These are phyloP conservation scores for Russula abietina DNA, from an alignment of 768 basidiomycete genomes.

Conservation along the genomic window DNA sequence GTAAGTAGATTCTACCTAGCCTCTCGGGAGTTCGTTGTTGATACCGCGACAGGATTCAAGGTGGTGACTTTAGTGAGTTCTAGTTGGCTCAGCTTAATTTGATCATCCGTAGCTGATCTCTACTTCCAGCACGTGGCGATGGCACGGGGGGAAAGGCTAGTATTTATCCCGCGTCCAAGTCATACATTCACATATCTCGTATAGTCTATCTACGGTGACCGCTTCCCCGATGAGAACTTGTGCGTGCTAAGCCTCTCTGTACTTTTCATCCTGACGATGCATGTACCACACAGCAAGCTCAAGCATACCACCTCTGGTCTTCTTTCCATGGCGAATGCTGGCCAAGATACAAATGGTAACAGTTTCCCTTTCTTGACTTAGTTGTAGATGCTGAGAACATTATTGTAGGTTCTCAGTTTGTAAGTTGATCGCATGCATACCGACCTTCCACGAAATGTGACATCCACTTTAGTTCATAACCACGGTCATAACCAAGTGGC, in stretches of 20 bases:
- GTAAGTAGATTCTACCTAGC: slow-evolving; percentile 35
- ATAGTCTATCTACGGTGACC: slow-evolving; percentile 84
- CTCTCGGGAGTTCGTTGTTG: slow-evolving; percentile 24
- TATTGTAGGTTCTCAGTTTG: slow-evolving; percentile 70
- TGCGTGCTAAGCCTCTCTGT: slow-evolving; percentile 33
- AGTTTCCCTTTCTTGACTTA: neutral
- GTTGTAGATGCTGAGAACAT: slow-evolving; percentile 14
- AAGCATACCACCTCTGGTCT: slow-evolving; percentile 83
- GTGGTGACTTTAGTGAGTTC: slow-evolving; percentile 91
- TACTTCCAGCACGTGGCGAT: slow-evolving; percentile 61
- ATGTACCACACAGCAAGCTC: slow-evolving; percentile 69
- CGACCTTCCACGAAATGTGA: slow-evolving; percentile 6
- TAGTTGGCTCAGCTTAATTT: slow-evolving; percentile 19
- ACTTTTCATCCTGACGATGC: neutral
- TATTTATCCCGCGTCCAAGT: neutral
- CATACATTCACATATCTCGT: neutral
- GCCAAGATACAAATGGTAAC: slow-evolving; percentile 86
- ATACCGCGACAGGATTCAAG: slow-evolving; percentile 68
- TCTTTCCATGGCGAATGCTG: slow-evolving; percentile 93
- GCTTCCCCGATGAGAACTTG: slow-evolving; percentile 97
- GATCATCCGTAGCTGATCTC: slow-evolving; percentile 2
- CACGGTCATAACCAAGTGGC: slow-evolving; percentile 80
- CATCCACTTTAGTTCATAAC: slow-evolving; percentile 71
- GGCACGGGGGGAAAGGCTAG: slow-evolving; percentile 86
- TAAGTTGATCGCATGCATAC: slow-evolving; percentile 35